Base-by-base conservation (phyloP, 2,329 filamentous ascomycete genomes). In the Verticillium zaregamsianum region DNA sequence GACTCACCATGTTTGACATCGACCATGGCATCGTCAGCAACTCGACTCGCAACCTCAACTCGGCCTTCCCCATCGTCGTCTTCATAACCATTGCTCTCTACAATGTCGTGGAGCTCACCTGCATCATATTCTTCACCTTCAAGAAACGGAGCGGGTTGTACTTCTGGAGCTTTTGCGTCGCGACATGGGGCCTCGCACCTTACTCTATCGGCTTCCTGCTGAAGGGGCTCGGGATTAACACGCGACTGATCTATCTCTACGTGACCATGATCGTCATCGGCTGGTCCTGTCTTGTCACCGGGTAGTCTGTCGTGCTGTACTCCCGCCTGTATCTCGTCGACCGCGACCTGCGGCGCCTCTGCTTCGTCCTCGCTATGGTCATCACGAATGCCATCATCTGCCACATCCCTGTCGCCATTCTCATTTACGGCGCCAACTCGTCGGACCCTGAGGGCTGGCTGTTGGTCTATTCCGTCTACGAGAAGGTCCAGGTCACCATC, bases 301-400 rank as follows among this genome's bases (percentile, higher is more conserved):
- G 86, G 0, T 84, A 88, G 69, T 81, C 82, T 0, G 67, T 88
- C 14, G 86, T 89, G 1, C 74, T 89, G 1, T 89, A 85, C 75
- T 88, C 85, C 0, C 79, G 86, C 7, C 77, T 89, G 0, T 85
- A 88, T 68, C 76, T 89, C 1, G 78, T 89, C 12, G 73, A 86
- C 3, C 79, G 79, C 17, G 82, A 85, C 74, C 59, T 78, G 7
- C 71, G 71, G 2, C 70, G 81, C 3, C 74, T 88, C 0, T 78
- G 76, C 5, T 74, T 76, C 12, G 80, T 86, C 0, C 74, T 87
- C 0, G 76, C 69, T 59, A 86, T 89, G 80, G 88, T 90, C 62
- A 77, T 86, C 45, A 67, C 78, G 63, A 80, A 87, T 66, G 78
- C 77, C 20, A 65, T 86, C 40, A 61, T 86, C 11, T 71, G 86